phyloP scores from a whole-genome alignment of 108 stramenopile species.

The Cylindrotheca closterium region DNA sequence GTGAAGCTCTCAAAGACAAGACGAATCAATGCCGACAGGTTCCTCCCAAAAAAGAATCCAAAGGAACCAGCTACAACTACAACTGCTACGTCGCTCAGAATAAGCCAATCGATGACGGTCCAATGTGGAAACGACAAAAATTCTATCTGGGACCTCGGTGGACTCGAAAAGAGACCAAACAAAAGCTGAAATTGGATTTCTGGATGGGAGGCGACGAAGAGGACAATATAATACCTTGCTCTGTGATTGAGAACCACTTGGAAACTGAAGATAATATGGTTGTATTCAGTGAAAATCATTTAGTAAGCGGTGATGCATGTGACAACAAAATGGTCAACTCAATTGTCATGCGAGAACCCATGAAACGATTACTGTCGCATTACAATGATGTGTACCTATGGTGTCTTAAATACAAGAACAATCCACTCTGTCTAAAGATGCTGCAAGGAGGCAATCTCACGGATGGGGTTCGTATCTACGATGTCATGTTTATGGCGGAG shows the following conservation, averaged over 20 bases:
- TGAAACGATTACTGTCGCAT: not conserved
- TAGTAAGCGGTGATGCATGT: not conserved
- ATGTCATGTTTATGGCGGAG: not conserved
- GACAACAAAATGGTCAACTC: not conserved
- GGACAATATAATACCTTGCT: not conserved
- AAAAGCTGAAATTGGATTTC: not conserved
- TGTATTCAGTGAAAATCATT: not conserved
- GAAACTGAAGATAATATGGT: not conserved
- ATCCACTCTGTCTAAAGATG: conserved; percentile 39
- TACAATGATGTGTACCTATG: not conserved
- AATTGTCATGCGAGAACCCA: not conserved
- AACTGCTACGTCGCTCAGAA: not conserved
- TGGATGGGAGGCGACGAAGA: not conserved
- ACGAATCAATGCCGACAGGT: not conserved
- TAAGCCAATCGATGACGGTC: not conserved
- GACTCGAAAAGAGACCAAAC: not conserved
- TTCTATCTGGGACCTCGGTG: not conserved
- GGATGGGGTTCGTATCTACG: conserved; percentile 69
- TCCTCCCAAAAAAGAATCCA: not conserved
- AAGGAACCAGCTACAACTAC: not conserved
- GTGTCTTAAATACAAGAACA: not conserved
- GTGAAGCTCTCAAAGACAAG: not conserved
- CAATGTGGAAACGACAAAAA: not conserved
- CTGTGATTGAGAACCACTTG: not conserved
- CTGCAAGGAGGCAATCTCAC: conserved; percentile 97